Conservation (phyloP, 805 yeast genomes). For the Kuraishia piskuri region DNA sequence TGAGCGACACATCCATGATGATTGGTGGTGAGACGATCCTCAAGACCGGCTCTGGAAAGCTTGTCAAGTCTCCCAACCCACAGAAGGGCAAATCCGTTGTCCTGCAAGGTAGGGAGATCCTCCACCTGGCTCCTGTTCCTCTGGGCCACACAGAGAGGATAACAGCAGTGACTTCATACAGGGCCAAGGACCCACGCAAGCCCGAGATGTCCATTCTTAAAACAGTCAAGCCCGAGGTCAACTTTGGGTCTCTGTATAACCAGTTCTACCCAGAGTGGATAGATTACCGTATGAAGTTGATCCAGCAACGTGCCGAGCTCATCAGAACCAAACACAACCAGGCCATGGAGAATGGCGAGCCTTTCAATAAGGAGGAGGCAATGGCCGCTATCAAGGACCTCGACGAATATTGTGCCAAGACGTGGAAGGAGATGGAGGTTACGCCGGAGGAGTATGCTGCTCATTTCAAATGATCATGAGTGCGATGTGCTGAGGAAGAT, state of each 20-base stretch:
- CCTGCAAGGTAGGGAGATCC: slow-evolving; percentile 36
- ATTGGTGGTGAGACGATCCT: slow-evolving; percentile 54
- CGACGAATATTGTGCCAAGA: slow-evolving; percentile 16
- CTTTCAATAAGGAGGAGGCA: slow-evolving; percentile 28
- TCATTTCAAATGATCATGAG: slow-evolving; percentile 1
- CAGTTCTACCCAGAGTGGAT: slow-evolving; percentile 32
- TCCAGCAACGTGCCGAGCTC: slow-evolving; percentile 21
- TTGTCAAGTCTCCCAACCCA: slow-evolving; percentile 29
- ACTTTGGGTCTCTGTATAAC: slow-evolving; percentile 26
- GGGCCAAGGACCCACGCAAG: slow-evolving; percentile 28
- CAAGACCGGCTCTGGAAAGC: slow-evolving; percentile 32
- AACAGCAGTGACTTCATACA: slow-evolving; percentile 32
- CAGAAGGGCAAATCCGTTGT: slow-evolving; percentile 41
- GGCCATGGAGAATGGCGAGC: slow-evolving; percentile 15
- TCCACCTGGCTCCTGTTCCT: slow-evolving; percentile 40
- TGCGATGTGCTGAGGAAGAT: no score
- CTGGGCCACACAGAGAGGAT: slow-evolving; percentile 31
- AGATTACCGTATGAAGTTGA: slow-evolving; percentile 27
- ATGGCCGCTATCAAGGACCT: slow-evolving; percentile 22
- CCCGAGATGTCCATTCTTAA: slow-evolving; percentile 31
- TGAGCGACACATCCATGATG: slow-evolving; percentile 49
- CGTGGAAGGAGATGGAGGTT: slow-evolving; percentile 27
- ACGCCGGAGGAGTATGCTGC: slow-evolving; percentile 16
- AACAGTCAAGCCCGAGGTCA: slow-evolving; percentile 30
- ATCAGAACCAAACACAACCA: slow-evolving; percentile 17